phyloP scores from a whole-genome alignment of 306 rosid species.

The Pueraria montana region DNA sequence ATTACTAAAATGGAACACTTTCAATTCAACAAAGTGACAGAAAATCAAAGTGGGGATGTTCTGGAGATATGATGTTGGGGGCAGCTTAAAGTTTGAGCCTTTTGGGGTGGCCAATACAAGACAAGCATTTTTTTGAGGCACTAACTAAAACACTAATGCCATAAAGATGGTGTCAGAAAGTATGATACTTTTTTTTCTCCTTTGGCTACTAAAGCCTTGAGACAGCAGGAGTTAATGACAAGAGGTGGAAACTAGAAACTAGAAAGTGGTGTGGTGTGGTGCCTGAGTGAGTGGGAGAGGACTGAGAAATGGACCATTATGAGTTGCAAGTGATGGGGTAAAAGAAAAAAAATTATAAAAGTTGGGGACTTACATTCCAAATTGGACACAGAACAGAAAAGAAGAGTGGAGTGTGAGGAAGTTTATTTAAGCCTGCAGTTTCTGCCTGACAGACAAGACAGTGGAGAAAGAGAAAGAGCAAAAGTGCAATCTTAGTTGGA shows the following conservation, averaged over 20 bases:
- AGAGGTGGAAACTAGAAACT: slow-evolving; percentile 37
- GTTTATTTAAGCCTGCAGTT: slow-evolving; percentile 38
- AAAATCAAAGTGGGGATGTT: slow-evolving; percentile 44
- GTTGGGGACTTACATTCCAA: slow-evolving; percentile 49
- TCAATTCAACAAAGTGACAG: slow-evolving; percentile 43
- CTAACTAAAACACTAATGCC: slow-evolving; percentile 45
- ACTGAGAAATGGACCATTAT: slow-evolving; percentile 36
- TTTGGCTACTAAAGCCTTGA: slow-evolving; percentile 39
- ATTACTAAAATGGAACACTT: slow-evolving; percentile 9
- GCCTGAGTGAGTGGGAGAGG: slow-evolving; percentile 34
- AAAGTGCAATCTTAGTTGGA: slow-evolving; percentile 63
- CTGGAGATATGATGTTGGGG: slow-evolving; percentile 30
- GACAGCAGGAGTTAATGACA: slow-evolving; percentile 45
- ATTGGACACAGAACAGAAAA: slow-evolving; percentile 8
- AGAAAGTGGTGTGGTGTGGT: slow-evolving; percentile 38
- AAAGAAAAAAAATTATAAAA: slow-evolving; percentile 36
- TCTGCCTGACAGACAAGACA: slow-evolving; percentile 53
- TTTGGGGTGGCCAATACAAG: slow-evolving; percentile 48
- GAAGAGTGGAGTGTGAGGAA: slow-evolving; percentile 38
- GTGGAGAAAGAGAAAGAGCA: slow-evolving; percentile 39
- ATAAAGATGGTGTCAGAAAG: slow-evolving; percentile 57
- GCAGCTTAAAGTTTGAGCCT: slow-evolving; percentile 44
- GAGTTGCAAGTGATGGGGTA: slow-evolving; percentile 34
- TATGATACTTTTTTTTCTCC: slow-evolving; percentile 39
- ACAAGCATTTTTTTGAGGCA: slow-evolving; percentile 46